Percentiles rank a stretch among this genome's conserved stretches.
phyloP scores from a whole-genome alignment of 257 asterid species.

The Lycium ferocissimum region DNA sequence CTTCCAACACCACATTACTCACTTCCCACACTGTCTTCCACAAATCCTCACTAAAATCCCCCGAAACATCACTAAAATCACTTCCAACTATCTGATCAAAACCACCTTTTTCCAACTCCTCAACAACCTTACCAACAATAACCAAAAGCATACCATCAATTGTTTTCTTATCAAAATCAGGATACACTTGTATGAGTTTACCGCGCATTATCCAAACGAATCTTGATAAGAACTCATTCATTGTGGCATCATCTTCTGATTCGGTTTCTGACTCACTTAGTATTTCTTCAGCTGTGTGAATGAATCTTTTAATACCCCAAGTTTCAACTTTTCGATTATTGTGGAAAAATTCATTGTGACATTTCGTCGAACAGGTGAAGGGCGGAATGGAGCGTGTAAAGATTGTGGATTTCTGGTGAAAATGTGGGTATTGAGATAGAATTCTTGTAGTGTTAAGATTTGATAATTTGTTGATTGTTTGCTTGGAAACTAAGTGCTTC shows the following conservation, averaged over 20 bases:
- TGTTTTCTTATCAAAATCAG: conserved; percentile 65
- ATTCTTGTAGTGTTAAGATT: conserved; percentile 43
- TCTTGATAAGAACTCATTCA: conserved; percentile 81
- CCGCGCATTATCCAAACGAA: conserved; percentile 92
- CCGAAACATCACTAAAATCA: not conserved
- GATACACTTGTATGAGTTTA: conserved; percentile 63
- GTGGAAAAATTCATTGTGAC: conserved; percentile 21
- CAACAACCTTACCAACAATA: conserved; percentile 68
- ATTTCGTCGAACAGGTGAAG: conserved; percentile 31
- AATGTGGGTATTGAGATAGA: conserved; percentile 37
- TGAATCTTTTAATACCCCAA: conserved; percentile 35
- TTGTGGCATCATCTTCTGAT: conserved; percentile 55
- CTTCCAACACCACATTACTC: conserved; percentile 71
- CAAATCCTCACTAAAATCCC: conserved; percentile 82
- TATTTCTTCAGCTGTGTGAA: conserved; percentile 48
- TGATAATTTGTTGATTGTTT: conserved; percentile 39
- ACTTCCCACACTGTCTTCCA: conserved; percentile 89
- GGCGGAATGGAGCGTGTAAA: conserved; percentile 31
- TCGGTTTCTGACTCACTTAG: conserved; percentile 43
- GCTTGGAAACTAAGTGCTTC: conserved; percentile 52
- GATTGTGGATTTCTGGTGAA: conserved; percentile 37
- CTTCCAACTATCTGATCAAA: conserved; percentile 47
- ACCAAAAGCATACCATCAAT: conserved; percentile 78
- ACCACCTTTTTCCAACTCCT: conserved; percentile 75
- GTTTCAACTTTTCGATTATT: conserved; percentile 25